A percentile compares a stretch with the other conserved stretches of the same genome.
These are phyloP conservation scores for Paramecium octaurelia DNA, from an alignment of 73 alveolate species.

Conservation along the genomic window DNA sequence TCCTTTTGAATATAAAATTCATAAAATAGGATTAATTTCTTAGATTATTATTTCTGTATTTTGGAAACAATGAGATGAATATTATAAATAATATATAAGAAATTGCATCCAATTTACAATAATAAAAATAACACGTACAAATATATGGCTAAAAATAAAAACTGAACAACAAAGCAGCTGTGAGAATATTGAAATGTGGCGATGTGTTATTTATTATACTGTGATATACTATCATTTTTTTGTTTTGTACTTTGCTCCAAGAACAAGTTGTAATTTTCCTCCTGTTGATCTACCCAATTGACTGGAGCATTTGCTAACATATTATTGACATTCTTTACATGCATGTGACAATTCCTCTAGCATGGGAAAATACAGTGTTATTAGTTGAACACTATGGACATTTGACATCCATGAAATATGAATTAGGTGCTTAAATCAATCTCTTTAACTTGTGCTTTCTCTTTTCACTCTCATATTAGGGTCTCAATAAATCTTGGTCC, in stretches of 20 bases:
- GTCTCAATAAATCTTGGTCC: slow-evolving; percentile 66
- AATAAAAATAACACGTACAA: neutral
- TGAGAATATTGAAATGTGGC: neutral
- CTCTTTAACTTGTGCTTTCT: slow-evolving; percentile 58
- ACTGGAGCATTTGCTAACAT: slow-evolving; percentile 55
- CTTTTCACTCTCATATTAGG: slow-evolving; percentile 60
- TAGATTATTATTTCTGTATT: neutral
- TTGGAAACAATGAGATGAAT: neutral
- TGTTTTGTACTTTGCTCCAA: slow-evolving; percentile 57
- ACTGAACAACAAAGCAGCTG: neutral
- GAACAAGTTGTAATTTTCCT: slow-evolving; percentile 49
- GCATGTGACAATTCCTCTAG: slow-evolving; percentile 56
- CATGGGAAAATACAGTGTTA: slow-evolving; percentile 58
- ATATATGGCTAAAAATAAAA: neutral
- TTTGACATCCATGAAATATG: slow-evolving; percentile 64
- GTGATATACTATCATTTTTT: slow-evolving; percentile 33
- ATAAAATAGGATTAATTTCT: neutral
- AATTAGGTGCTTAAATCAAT: slow-evolving; percentile 62
- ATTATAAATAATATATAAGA: neutral
- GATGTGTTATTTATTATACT: slow-evolving; percentile 13
- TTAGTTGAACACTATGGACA: slow-evolving; percentile 43
- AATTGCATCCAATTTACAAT: neutral
- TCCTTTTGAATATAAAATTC: too few relatives aligned
- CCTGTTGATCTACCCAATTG: slow-evolving; percentile 60
- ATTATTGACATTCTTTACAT: neutral